Evolutionary conservation across 78 protist species (phyloP), one percentile per base, ranked within the genome.

Genomic region (Dictyostelium citrinum): DNA sequence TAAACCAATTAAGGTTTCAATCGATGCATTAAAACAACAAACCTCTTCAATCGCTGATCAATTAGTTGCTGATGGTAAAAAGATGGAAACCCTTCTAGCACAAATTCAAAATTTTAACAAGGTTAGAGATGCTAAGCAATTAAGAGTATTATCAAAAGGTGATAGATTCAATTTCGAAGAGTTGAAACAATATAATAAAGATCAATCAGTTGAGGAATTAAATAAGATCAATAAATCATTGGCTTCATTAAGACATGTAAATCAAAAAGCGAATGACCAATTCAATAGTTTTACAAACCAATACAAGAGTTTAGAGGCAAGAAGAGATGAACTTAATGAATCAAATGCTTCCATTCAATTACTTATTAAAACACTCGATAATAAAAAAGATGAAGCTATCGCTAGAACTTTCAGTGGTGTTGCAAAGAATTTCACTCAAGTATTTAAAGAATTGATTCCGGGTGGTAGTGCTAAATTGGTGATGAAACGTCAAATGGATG

Each of bases 201-300:
- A 91, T 8, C 45, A 72, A 37, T 80, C 91, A 9, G 76, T 33
- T 33, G 85, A 55, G 5, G 71, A 49, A 33, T 24, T 93, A 24
- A 17, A 51, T 20, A 17, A 17, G 5, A 70, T 58, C 16, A 93
- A 93, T 51, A 90, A 78, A 64, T n/a, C 95, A 61, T 83, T 99
- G 43, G 81, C 81, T 31, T 24, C 90, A 71, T 96, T 81, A 83
- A 43, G 82, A 46, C 97, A 97, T 61, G 98, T 99, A 29, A 99
- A 99, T 98, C 97, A 98, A 90, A 98, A 98, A 95, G 99, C 99
- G 27, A 27, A 97, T 37, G 99, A 99, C 14, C 99, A 99, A 84
- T 98, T 95, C 83, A 39, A 41, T n/a, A 45, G 35, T 29, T 93
- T 98, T 33, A 10, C 74, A 7, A 97, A 97, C 45, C 77, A 97